Evolutionary conservation across 2,329 filamentous ascomycete species (phyloP).

Genomic region (Stachybotrys chlorohalonatus): DNA sequence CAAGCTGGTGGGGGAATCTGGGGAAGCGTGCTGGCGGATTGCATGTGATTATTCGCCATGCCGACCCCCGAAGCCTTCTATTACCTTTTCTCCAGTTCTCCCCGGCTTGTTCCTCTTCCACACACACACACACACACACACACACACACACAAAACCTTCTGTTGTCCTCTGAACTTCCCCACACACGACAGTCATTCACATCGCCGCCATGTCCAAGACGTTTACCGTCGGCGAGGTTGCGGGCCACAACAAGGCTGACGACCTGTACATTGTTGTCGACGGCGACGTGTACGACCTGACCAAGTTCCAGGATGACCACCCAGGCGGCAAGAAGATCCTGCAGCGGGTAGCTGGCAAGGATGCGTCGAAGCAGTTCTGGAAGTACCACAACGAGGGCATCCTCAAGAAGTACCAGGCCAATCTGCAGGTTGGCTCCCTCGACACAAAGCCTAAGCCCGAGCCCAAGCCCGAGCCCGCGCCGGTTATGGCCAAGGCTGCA

Average conservation of each 20-base stretch:
- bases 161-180: background rate
- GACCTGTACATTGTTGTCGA: conserved; percentile 87
- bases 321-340: conserved; percentile 62
- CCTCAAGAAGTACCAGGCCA: conserved; percentile 74
- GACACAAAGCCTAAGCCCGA: conserved; percentile 74
- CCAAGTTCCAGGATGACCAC: conserved; percentile 78
- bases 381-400: conserved; percentile 79
- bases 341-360: conserved; percentile 54
- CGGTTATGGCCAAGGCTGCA: conserved; percentile 18
- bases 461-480: conserved; percentile 37
- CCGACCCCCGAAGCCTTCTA: background rate
- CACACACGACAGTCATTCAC: background rate
- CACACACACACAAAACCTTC: background rate
- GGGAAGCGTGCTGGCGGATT: background rate
- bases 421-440: conserved; percentile 77
- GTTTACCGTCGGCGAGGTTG: conserved; percentile 77
- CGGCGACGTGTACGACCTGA: conserved; percentile 91
- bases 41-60: conserved; percentile 1
- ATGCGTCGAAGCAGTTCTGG: conserved; percentile 60
- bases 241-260: conserved; percentile 81
- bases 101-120: background rate
- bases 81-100: background rate
- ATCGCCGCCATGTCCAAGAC: conserved; percentile 67
- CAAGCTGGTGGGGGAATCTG: background rate
- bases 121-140: background rate